These are phyloP conservation scores for Cordyceps cicadae DNA, from an alignment of 2,329 filamentous ascomycete genomes.

Conservation along the genomic window DNA sequence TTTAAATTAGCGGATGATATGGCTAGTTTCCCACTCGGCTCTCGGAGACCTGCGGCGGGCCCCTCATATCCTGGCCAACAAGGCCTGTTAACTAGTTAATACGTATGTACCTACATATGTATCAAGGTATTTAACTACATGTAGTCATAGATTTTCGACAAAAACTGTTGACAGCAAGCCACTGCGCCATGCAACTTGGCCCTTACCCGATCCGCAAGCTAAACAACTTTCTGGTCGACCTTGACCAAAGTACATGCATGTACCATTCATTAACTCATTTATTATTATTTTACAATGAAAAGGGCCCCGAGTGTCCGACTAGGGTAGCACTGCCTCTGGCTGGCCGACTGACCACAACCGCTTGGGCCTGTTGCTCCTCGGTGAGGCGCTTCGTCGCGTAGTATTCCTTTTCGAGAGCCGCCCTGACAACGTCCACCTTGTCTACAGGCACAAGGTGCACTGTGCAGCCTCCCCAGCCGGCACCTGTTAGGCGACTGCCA, in stretches of 20 bases:
- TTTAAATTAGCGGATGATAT: not conserved
- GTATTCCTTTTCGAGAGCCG: slow-evolving; percentile 73
- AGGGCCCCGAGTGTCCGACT: slow-evolving; percentile 22
- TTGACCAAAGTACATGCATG: not conserved
- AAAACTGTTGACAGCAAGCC: not conserved
- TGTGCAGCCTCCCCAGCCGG: slow-evolving; percentile 93
- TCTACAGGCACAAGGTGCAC: slow-evolving; percentile 85
- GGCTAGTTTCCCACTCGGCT: not conserved
- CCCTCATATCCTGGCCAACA: not conserved
- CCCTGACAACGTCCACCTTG: slow-evolving; percentile 69
- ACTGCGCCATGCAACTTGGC: not conserved
- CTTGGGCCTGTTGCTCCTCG: slow-evolving; percentile 64
- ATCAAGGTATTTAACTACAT: not conserved
- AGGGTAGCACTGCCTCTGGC: slow-evolving; percentile 56
- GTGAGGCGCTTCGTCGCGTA: slow-evolving; percentile 60
- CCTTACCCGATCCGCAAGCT: not conserved
- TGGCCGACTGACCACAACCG: slow-evolving; percentile 83
- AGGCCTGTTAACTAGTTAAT: not conserved
- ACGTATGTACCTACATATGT: not conserved
- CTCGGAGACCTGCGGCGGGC: not conserved
- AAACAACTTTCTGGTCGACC: not conserved
- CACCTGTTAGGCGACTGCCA: slow-evolving; percentile 80
- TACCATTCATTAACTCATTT: not conserved
- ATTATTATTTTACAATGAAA: slow-evolving; percentile 16
- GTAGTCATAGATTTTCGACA: not conserved